A percentile compares a stretch with the other conserved stretches of the same genome.
Conservation (phyloP, 2,329 filamentous ascomycete species). For the Penicillium sp. region DNA sequence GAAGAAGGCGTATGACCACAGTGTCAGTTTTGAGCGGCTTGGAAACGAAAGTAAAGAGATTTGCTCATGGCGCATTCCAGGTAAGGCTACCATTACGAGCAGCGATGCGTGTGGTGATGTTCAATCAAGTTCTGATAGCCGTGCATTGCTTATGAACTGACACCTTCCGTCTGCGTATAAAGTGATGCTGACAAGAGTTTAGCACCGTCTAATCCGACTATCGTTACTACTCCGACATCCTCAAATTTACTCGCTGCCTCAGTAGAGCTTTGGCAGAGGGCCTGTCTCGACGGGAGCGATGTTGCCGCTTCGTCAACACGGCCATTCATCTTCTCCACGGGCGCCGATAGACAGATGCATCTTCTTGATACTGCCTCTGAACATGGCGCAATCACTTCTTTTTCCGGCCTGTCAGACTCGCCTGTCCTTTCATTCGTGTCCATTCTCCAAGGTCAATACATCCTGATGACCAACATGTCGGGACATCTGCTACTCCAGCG, state of each 20-base stretch:
- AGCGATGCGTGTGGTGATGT: not conserved
- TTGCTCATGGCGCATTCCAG: conserved; percentile 50
- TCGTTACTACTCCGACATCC: conserved; percentile 47
- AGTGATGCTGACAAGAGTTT: conserved; percentile 14
- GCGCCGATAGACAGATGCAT: conserved; percentile 52
- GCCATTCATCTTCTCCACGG: conserved; percentile 46
- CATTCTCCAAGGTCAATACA: conserved; percentile 43
- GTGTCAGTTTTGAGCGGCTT: conserved; percentile 57
- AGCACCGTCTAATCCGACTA: conserved; percentile 50
- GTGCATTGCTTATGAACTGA: not conserved
- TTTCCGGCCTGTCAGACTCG: conserved; percentile 33
- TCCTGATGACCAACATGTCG: conserved; percentile 62
- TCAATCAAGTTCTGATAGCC: not conserved
- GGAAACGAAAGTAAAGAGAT: conserved; percentile 46
- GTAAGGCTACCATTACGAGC: conserved; percentile 34
- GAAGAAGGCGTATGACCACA: conserved; percentile 60
- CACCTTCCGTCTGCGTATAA: not conserved
- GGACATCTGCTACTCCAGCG: conserved; percentile 56
- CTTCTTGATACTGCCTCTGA: conserved; percentile 38
- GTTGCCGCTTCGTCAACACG: conserved; percentile 5
- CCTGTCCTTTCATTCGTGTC: conserved; percentile 57
- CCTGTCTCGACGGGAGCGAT: conserved; percentile 7
- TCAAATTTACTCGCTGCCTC: conserved; percentile 57
- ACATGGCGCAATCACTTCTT: conserved; percentile 26
- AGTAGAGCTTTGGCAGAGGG: conserved; percentile 40